Evolutionary conservation across 1,284 basidiomycete species (phyloP).

Genomic region (Microbotryum silenes-acaulis): DNA sequence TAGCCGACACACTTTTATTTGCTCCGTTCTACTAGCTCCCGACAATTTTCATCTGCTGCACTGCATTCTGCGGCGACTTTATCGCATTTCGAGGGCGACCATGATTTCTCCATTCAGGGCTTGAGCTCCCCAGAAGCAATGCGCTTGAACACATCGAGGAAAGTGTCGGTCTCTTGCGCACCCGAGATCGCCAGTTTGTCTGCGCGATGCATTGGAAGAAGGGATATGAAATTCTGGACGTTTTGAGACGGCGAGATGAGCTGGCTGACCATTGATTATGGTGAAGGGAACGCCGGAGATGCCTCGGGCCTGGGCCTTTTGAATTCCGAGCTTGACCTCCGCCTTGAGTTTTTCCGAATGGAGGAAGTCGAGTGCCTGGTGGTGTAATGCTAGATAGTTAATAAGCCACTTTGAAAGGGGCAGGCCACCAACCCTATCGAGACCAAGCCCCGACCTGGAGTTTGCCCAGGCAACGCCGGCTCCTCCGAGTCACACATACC

Average conservation of each 20-base stretch:
- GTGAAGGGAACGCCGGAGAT: conserved; percentile 72
- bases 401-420: background rate
- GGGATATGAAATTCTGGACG: background rate
- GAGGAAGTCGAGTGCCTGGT: conserved; percentile 52
- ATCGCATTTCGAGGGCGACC: background rate
- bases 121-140: conserved; percentile 34
- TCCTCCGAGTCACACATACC: conserved; percentile 41
- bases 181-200: conserved; percentile 41
- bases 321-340: conserved; percentile 61
- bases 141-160: conserved; percentile 43
- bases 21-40: no score
- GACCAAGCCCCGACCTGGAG: background rate
- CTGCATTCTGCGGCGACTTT: no score
- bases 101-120: conserved; percentile 1
- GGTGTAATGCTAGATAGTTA: background rate
- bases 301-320: conserved; percentile 58
- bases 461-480: background rate
- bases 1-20: no score
- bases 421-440: conserved; percentile 25
- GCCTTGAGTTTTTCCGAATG: conserved; percentile 57
- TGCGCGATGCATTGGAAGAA: background rate
- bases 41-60: no score
- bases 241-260: conserved; percentile 5
- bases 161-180: conserved; percentile 46
- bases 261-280: conserved; percentile 60